Evolutionary conservation across 305 asterid species (phyloP).

Genomic region (Fraxinus ornus): DNA sequence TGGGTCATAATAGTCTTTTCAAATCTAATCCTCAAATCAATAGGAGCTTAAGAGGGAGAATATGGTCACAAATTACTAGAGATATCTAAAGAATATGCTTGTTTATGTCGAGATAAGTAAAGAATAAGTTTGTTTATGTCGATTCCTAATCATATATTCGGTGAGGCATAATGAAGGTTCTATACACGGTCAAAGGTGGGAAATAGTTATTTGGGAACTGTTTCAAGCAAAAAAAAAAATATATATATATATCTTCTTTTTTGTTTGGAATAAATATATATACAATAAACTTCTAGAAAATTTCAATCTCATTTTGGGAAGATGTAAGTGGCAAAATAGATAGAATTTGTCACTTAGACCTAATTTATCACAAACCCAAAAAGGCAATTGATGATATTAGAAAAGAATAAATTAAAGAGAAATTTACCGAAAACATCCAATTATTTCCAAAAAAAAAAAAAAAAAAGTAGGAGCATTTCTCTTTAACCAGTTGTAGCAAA

Average conservation of each 20-base stretch:
- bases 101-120: neutral
- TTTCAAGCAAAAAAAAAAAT: no score
- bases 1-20: neutral
- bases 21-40: neutral
- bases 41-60: neutral
- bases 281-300: no score
- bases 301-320: neutral
- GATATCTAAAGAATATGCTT: neutral
- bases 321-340: neutral
- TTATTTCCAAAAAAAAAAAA: neutral
- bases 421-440: neutral
- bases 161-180: neutral
- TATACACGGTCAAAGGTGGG: neutral
- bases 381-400: neutral
- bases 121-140: neutral
- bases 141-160: neutral
- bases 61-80: neutral
- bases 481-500: constrained; percentile 46
- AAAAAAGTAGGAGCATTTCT: constrained; percentile 33
- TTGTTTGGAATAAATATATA: no score
- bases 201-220: neutral
- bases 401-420: no score
- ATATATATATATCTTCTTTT: no score
- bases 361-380: neutral
- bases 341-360: neutral